Conservation (phyloP, 768 basidiomycete species). For the Termitomyces sp. region DNA sequence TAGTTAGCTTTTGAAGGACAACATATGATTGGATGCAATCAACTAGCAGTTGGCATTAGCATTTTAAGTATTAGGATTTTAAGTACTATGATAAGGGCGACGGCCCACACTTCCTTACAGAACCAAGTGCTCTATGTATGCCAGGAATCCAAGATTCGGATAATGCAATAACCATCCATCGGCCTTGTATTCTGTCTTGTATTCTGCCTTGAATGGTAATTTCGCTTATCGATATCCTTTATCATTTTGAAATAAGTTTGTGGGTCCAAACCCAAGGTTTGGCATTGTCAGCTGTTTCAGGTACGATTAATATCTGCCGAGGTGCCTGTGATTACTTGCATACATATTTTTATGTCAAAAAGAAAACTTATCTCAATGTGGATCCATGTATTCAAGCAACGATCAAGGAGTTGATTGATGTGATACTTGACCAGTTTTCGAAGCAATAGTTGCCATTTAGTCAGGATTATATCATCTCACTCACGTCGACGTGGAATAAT, state of each 20-base stretch:
- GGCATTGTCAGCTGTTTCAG: not conserved
- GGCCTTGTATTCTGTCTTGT: not conserved
- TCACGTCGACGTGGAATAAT: not conserved
- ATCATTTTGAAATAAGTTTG: not conserved
- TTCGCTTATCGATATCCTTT: not conserved
- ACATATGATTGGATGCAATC: no score
- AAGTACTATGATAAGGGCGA: no score
- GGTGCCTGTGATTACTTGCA: not conserved
- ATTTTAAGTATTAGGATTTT: no score
- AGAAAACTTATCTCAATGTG: not conserved
- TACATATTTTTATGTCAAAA: not conserved
- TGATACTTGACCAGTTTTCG: not conserved
- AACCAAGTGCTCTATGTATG: no score
- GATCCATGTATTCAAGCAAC: not conserved
- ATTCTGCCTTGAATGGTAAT: not conserved
- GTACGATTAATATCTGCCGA: not conserved
- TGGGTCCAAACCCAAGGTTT: not conserved
- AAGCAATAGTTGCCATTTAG: not conserved
- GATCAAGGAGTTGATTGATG: not conserved
- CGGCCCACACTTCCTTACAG: no score
- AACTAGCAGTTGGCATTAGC: no score
- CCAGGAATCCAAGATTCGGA: no score
- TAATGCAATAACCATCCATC: not conserved
- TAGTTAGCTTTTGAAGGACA: no score
- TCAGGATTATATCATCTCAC: not conserved